Conservation (phyloP, 2,329 filamentous ascomycete genomes). For the Cucurbitaria berberidis region DNA sequence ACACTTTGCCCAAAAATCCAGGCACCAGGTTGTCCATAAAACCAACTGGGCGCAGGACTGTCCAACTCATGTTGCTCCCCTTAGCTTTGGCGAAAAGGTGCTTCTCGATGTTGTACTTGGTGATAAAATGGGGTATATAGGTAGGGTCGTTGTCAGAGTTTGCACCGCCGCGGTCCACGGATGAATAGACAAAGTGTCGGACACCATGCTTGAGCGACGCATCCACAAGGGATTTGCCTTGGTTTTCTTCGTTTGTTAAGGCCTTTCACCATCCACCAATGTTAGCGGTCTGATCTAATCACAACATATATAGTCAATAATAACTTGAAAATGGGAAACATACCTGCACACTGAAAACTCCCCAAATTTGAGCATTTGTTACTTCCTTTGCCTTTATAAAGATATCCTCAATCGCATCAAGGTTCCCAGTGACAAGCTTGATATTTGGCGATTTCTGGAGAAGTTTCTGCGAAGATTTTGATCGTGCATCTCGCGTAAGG, state of each 20-base stretch:
- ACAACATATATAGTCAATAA: background rate
- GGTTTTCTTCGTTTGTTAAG: constrained; percentile 40
- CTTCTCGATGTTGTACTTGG: constrained; percentile 66
- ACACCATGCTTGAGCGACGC: constrained; percentile 38
- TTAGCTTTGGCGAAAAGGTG: constrained; percentile 55
- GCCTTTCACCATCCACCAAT: background rate
- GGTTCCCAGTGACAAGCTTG: constrained; percentile 61
- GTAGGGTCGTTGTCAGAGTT: constrained; percentile 59
- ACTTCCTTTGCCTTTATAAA: constrained; percentile 54
- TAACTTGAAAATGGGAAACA: background rate
- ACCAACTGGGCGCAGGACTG: constrained; percentile 64
- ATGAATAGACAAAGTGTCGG: constrained; percentile 48
- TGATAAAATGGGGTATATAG: constrained; percentile 65
- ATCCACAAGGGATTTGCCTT: constrained; percentile 49
- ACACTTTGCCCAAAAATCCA: constrained; percentile 54
- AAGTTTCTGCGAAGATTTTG: constrained; percentile 57
- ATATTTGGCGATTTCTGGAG: constrained; percentile 54
- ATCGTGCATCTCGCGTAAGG: constrained; percentile 60
- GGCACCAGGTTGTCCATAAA: constrained; percentile 64
- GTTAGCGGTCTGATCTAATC: constrained; percentile 44
- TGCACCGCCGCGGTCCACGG: constrained; percentile 45
- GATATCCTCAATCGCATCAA: constrained; percentile 57
- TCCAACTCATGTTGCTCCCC: constrained; percentile 60
- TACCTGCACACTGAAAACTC: constrained; percentile 42
- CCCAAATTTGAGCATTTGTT: constrained; percentile 37